phyloP scores from a whole-genome alignment of 805 yeast species.

The Zygoascus biomembranicola region DNA sequence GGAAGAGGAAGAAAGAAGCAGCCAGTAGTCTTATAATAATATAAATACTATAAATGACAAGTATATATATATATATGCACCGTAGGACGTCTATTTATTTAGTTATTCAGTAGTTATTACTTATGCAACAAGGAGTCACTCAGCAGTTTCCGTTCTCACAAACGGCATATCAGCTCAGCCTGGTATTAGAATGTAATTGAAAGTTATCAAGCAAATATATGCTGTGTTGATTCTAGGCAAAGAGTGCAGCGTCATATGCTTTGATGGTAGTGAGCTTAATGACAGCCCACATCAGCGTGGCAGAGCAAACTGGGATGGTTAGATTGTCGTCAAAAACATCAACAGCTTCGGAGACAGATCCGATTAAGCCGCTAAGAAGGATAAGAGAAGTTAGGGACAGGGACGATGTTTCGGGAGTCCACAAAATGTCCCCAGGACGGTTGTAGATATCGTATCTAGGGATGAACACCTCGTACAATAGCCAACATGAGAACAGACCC shows the following conservation, averaged over 20 bases:
- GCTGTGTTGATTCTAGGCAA: background rate
- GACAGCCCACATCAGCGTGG: constrained; percentile 49
- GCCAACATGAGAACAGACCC: constrained; percentile 59
- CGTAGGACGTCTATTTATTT: too few relatives aligned
- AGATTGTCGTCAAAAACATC: constrained; percentile 86
- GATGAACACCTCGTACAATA: constrained; percentile 65
- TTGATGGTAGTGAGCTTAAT: constrained; percentile 27
- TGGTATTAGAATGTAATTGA: too few relatives aligned
- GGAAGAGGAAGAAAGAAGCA: constrained; percentile 1
- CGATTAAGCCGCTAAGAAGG: constrained; percentile 65
- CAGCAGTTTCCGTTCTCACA: too few relatives aligned
- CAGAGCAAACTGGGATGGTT: constrained; percentile 85
- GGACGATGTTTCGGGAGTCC: constrained; percentile 54
- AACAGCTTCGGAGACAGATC: constrained; percentile 80
- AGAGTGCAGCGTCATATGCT: constrained; percentile 9
- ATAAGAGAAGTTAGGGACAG: constrained; percentile 49
- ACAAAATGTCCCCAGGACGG: constrained; percentile 49
- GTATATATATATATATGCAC: too few relatives aligned
- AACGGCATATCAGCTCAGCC: too few relatives aligned
- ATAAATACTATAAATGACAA: background rate
- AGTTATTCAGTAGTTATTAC: too few relatives aligned
- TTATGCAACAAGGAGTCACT: too few relatives aligned
- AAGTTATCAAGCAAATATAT: background rate
- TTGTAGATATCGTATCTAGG: constrained; percentile 50
- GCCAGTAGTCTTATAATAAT: background rate